These are phyloP conservation scores for Podaxis sp. DNA, from an alignment of 768 basidiomycete genomes.

Conservation along the genomic window DNA sequence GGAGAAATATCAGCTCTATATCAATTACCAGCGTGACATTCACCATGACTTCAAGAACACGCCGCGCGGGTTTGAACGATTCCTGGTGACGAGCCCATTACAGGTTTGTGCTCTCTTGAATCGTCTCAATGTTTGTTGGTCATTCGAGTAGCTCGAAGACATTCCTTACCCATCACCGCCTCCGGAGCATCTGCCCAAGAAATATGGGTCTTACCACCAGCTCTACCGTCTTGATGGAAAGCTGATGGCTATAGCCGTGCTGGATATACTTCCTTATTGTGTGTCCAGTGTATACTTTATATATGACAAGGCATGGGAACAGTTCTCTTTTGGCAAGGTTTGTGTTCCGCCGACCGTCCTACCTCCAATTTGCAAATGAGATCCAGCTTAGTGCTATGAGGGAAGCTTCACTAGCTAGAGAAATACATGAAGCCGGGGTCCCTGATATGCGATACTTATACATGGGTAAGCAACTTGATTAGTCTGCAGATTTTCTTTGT, in stretches of 20 bases:
- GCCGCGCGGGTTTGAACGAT: constrained; percentile 57
- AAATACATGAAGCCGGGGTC: constrained; percentile 72
- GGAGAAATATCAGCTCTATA: constrained; percentile 81
- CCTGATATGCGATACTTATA: constrained; percentile 68
- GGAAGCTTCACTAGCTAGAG: constrained; percentile 71
- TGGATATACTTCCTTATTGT: constrained; percentile 87
- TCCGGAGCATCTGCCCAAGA: constrained; percentile 59
- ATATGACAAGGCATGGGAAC: constrained; percentile 72
- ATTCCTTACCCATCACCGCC: constrained; percentile 55
- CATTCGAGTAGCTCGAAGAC: constrained; percentile 43
- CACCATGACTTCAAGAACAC: constrained; percentile 65
- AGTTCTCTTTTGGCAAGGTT: constrained; percentile 78
- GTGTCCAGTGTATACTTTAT: constrained; percentile 88
- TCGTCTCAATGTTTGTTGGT: neutral
- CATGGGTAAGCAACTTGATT: constrained; percentile 61
- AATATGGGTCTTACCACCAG: constrained; percentile 93
- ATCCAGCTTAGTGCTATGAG: constrained; percentile 78
- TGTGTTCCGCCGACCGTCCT: neutral
- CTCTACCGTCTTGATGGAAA: constrained; percentile 79
- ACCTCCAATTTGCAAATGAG: neutral
- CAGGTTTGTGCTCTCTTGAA: constrained; percentile 40
- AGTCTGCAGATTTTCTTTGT: neutral
- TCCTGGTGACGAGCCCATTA: constrained; percentile 80
- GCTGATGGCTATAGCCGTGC: constrained; percentile 81
- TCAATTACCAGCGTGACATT: constrained; percentile 74